Conservation (phyloP, 139 green algal species). For the Yamagishiella unicocca region DNA sequence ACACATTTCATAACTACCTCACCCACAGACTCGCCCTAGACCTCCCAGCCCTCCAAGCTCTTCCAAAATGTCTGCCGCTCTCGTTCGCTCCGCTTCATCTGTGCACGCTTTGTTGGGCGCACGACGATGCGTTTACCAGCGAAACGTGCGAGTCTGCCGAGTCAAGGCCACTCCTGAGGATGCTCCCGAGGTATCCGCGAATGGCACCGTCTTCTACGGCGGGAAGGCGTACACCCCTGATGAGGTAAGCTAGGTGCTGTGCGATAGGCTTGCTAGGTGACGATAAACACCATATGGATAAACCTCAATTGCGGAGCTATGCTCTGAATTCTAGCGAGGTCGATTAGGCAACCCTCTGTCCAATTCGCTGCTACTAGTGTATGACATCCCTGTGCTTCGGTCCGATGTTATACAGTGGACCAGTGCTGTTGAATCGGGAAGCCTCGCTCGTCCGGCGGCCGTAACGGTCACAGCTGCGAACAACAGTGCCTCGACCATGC, state of each 20-base stretch:
- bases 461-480: not conserved
- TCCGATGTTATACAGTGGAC: conserved; percentile 13
- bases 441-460: not conserved
- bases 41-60: no score
- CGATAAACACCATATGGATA: no score
- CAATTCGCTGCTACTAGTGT: no score
- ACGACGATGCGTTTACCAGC: not conserved
- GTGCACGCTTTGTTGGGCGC: no score
- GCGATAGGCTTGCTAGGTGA: not conserved
- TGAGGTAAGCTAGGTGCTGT: not conserved
- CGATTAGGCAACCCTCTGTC: no score
- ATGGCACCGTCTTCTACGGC: conserved; percentile 14
- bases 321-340: no score
- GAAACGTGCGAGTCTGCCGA: not conserved
- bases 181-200: not conserved
- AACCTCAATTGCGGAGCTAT: no score
- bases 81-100: no score
- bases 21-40: no score
- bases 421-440: not conserved
- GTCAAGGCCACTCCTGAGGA: not conserved
- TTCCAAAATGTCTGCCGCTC: no score
- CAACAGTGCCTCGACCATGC: not conserved
- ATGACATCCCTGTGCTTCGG: no score
- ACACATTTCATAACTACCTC: no score
- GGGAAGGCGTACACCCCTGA: conserved; percentile 15